phyloP scores from a whole-genome alignment of 2,329 filamentous ascomycete species.

The Fusarium nygamai region DNA sequence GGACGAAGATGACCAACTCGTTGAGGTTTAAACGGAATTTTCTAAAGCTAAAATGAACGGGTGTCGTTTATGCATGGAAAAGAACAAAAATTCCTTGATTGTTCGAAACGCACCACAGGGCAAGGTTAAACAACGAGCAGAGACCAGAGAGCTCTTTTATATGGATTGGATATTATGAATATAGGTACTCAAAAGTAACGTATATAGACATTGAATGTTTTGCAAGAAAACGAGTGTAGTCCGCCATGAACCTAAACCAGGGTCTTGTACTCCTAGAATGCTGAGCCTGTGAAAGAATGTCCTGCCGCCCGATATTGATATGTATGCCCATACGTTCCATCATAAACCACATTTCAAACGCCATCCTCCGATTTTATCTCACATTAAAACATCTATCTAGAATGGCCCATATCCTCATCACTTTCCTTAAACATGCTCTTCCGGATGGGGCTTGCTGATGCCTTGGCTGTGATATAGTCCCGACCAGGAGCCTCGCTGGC shows the following conservation, averaged over 20 bases:
- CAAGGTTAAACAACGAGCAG: no score
- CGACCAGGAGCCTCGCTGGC: conserved; percentile 38
- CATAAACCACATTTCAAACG: conserved; percentile 21
- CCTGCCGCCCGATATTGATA: background rate
- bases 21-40: conserved; percentile 57
- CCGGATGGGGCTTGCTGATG: conserved; percentile 43
- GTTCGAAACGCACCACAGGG: background rate
- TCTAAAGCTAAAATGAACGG: no score
- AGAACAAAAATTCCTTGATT: background rate
- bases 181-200: conserved; percentile 23
- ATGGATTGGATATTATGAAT: conserved; percentile 5
- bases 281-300: conserved; percentile 30
- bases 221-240: conserved; percentile 27
- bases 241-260: conserved; percentile 1
- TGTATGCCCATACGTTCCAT: background rate
- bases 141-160: background rate
- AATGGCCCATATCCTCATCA: conserved; percentile 52
- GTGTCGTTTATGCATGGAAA: background rate
- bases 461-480: conserved; percentile 45
- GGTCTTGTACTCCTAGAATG: conserved; percentile 14
- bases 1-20: conserved; percentile 64
- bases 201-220: conserved; percentile 24
- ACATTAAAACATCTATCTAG: conserved; percentile 11
- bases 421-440: conserved; percentile 56
- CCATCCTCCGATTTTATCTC: conserved; percentile 9